Percentiles rank a stretch among this genome's conserved stretches.
These are phyloP conservation scores for Aspergillus conjunctus DNA, from an alignment of 495 filamentous ascomycete species.

Conservation along the genomic window DNA sequence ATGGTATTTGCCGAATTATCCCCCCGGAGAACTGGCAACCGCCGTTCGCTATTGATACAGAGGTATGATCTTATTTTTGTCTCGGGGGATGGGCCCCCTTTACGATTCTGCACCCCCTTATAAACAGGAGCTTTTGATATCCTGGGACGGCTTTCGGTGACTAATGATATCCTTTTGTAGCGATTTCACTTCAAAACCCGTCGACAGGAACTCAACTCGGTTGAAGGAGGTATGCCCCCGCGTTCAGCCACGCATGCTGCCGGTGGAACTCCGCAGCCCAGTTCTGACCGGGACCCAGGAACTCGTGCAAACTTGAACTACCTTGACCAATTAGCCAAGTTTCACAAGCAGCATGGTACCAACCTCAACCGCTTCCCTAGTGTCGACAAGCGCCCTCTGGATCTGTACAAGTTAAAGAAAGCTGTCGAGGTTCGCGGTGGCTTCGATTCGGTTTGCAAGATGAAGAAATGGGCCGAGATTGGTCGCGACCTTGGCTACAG, in stretches of 20 bases:
- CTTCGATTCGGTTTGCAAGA: conserved; percentile 93
- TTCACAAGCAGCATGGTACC: conserved; percentile 94
- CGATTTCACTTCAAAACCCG: conserved; percentile 95
- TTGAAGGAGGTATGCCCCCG: conserved; percentile 87
- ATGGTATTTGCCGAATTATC: conserved; percentile 92
- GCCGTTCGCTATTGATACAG: conserved; percentile 92
- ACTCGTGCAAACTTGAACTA: conserved; percentile 96
- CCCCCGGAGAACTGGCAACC: conserved; percentile 94
- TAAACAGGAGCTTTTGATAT: no score
- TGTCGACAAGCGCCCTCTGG: conserved; percentile 96
- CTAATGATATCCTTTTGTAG: conserved; percentile 46
- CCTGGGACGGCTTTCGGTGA: conserved; percentile 2
- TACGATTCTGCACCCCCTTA: not conserved
- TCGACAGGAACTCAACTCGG: conserved; percentile 96
- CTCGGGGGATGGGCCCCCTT: not conserved
- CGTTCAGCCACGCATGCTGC: conserved; percentile 36
- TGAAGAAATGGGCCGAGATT: conserved; percentile 99
- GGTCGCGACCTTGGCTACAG: conserved; percentile 96
- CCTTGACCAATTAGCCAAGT: conserved; percentile 91
- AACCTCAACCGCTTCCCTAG: conserved; percentile 93
- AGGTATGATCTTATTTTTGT: conserved; percentile 62
- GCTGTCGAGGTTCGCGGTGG: conserved; percentile 91
- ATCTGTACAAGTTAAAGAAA: conserved; percentile 95
- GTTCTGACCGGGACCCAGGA: conserved; percentile 58
- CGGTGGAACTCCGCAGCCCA: conserved; percentile 39